A percentile compares a stretch with the other conserved stretches of the same genome.
These are phyloP conservation scores for Phylloporus scabripes DNA, from an alignment of 768 basidiomycete genomes.

Conservation along the genomic window DNA sequence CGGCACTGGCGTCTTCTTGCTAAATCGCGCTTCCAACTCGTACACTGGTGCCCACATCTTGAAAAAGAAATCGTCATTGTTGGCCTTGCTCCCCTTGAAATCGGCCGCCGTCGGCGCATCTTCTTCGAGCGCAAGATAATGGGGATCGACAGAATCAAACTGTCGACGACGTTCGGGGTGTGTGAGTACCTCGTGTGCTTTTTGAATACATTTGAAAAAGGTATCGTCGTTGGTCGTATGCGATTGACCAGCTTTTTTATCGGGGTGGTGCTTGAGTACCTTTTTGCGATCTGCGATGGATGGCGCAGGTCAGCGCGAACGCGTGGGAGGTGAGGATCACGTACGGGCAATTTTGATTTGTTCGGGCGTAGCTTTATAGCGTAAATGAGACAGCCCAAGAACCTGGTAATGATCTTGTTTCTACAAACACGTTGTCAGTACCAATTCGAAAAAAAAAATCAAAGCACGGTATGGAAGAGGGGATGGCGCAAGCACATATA, in stretches of 20 bases:
- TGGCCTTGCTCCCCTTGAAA: constrained; percentile 42
- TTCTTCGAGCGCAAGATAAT: constrained; percentile 65
- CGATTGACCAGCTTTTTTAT: constrained; percentile 81
- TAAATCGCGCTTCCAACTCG: constrained; percentile 90
- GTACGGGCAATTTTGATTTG: constrained; percentile 96
- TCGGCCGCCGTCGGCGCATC: constrained; percentile 66
- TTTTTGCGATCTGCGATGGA: constrained; percentile 85
- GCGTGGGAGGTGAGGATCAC: constrained; percentile 29
- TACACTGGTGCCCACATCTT: constrained; percentile 74
- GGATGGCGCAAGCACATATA: background rate
- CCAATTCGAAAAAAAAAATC: background rate
- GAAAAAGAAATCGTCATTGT: constrained; percentile 62
- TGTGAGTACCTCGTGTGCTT: constrained; percentile 92
- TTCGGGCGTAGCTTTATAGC: constrained; percentile 79
- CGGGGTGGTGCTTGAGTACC: constrained; percentile 97
- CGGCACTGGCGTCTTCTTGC: constrained; percentile 78
- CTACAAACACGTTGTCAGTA: constrained; percentile 34
- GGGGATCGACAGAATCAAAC: constrained; percentile 93
- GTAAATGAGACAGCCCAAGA: constrained; percentile 85
- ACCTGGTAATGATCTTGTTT: constrained; percentile 99
- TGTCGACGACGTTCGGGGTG: constrained; percentile 84
- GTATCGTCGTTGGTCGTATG: constrained; percentile 92
- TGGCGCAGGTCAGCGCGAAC: background rate
- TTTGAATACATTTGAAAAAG: constrained; percentile 99
- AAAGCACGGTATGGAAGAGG: background rate